These are phyloP conservation scores for Urochloa ruziziensis DNA, from an alignment of 176 grass and related monocot species.

Conservation along the genomic window DNA sequence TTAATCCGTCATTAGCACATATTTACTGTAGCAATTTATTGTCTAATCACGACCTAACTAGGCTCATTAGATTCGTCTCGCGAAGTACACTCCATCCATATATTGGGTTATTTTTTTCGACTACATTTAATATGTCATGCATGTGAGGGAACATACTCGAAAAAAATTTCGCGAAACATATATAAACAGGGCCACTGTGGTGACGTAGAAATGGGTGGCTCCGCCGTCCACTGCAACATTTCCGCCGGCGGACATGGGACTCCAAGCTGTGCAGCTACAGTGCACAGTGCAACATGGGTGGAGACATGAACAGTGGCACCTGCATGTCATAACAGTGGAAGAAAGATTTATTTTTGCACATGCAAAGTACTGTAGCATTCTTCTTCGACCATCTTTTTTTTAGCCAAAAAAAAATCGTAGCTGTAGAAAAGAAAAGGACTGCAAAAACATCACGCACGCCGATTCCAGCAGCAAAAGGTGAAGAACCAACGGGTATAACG, in stretches of 20 bases:
- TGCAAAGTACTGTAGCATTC: background rate
- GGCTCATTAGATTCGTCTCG: too few relatives aligned
- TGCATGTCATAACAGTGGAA: background rate
- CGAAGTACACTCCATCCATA: too few relatives aligned
- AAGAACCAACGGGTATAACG: slow-evolving; percentile 33
- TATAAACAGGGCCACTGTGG: too few relatives aligned
- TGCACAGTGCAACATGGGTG: background rate
- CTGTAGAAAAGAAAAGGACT: background rate
- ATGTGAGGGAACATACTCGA: too few relatives aligned
- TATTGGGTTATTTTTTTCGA: too few relatives aligned
- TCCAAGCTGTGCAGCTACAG: background rate
- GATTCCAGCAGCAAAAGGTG: background rate
- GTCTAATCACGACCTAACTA: too few relatives aligned
- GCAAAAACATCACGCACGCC: slow-evolving; percentile 1
- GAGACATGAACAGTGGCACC: background rate
- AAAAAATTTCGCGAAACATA: too few relatives aligned
- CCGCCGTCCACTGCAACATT: background rate
- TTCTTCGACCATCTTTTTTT: background rate
- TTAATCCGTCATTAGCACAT: too few relatives aligned
- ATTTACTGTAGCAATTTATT: too few relatives aligned
- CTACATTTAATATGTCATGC: too few relatives aligned
- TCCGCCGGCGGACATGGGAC: background rate
- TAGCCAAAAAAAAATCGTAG: background rate
- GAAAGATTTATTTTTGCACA: background rate
- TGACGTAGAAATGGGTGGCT: background rate